Evolutionary conservation across 169 alveolate genomes (phyloP).

Genomic region (Cryptosporidium viatorum): DNA sequence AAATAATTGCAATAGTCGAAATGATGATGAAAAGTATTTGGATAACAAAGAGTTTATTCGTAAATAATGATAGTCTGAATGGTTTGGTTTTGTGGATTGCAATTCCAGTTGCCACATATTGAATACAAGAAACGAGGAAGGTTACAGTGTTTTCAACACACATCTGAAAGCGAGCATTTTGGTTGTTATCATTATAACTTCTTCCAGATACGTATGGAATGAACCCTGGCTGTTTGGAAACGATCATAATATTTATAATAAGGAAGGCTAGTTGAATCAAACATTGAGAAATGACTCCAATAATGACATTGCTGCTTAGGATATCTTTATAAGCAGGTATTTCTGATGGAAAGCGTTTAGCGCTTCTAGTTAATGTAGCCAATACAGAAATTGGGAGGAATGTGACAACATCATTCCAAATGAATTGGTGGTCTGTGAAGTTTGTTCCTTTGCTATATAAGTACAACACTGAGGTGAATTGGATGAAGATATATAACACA

Average conservation of each 20-base stretch:
- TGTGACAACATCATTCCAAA: constrained; percentile 48
- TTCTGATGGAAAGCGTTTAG: constrained; percentile 40
- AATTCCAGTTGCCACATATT: constrained; percentile 55
- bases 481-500: constrained; percentile 59
- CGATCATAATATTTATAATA: not conserved
- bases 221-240: constrained; percentile 23
- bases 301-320: constrained; percentile 37
- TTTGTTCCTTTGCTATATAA: constrained; percentile 60
- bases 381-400: constrained; percentile 56
- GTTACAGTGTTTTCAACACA: constrained; percentile 61
- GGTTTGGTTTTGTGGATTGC: constrained; percentile 61
- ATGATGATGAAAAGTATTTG: constrained; percentile 3
- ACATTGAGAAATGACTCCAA: constrained; percentile 48
- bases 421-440: constrained; percentile 68
- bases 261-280: constrained; percentile 25
- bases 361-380: constrained; percentile 48
- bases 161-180: not conserved
- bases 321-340: constrained; percentile 57
- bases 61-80: constrained; percentile 46
- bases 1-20: constrained; percentile 5
- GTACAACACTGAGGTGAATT: constrained; percentile 49
- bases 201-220: not conserved
- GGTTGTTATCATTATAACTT: not conserved
- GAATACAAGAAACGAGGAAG: constrained; percentile 60
- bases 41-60: constrained; percentile 36